Base-by-base conservation (phyloP, 805 yeast species). In the Millerozyma acaciae region DNA sequence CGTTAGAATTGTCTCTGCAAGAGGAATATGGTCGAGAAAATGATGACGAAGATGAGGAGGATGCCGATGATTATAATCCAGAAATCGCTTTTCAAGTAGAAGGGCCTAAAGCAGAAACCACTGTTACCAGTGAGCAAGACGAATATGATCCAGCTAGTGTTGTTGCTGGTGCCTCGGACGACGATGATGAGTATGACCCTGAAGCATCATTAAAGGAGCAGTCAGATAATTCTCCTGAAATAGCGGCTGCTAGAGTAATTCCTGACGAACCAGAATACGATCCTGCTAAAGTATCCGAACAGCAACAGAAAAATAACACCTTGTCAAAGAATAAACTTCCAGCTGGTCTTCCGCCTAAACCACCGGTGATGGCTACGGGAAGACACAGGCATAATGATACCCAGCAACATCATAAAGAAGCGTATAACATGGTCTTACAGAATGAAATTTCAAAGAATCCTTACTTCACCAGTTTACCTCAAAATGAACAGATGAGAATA, bases 381-480 rank as follows among this genome's bases (percentile, higher is more conserved):
- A 16, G 40, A 13, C 7, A 38, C 9, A 19, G 31, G 13, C n/a
- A 14, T 6, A 21, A 33, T 5, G 38, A 43, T 21, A 38, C 51
- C 16, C 50, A 38, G 24, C 33, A 39, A 12, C 47, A 47, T 14
- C 43, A 61, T 12, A 54, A 45, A 27, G 57, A 53, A 32, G 68
- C 66, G 2, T 61, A 57, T 40, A 62, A 56, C 17, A 62, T 65
- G 2, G 51, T 64, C 22, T 55, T 59, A 59, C 51, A 52, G 17
- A 57, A 60, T 35, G 67, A 62, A 17, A 25, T 56, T 7, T 60
- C 57, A 9, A 52, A 51, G 24, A 55, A 56, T 39, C 64, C 64
- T 7, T 46, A 51, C n/a, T 65, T 67, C 26, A 51, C 57, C 6
- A 57, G 62, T 29, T 61, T 72, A 22, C 35, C 60, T 5, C 57